Base-by-base conservation (phyloP, 495 filamentous ascomycete genomes). In the Sphaerosporella brunnea region DNA sequence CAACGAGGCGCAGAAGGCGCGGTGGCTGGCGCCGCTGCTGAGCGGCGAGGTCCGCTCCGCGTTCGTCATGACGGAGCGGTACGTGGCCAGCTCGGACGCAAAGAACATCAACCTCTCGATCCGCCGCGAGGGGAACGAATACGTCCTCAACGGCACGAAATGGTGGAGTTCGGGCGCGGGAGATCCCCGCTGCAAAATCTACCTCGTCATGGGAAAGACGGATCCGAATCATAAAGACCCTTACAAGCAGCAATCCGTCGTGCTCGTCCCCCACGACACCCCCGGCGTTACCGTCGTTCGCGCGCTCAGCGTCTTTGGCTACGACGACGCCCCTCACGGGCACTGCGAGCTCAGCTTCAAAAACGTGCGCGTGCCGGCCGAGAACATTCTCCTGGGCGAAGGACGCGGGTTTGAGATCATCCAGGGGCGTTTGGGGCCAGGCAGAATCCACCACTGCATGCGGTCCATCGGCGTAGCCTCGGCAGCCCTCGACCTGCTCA, bases 361-460 rank as follows among this genome's bases (percentile, higher is more conserved):
- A 21, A 76, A 93, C 57, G 86, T 90, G 37, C 80, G 83, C 50
- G 78, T 94, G 0, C 85, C 84, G 15, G 70, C 68, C 4, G 62
- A 70, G 48, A 84, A 82, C 62, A 73, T 94, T 53, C 79, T 94
- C 7, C 76, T 94, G 24, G 87, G 86, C 42, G 81, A 84, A 62
- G 84, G 86, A 48, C 77, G 85, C 38, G 87, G 86, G n/a, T 93
- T 93, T 64, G 87, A 94, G 63, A 93, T 94, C 60, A 93, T 93
- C 63, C 86, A 94, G 62, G 86, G 87, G 26, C 79, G 86, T 36
- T 74, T 94, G 23, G 86, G 86, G 3, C 86, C 87, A 16, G 86
- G 87, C 10, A 80, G 87, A 32, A 93, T 94, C 61, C 87, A 93
- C 66, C 87, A 93, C 66, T 82, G 81, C 45, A 93, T 93, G 85